Percentiles rank a stretch among this genome's conserved stretches.
Evolutionary conservation across 2,329 filamentous ascomycete genomes (phyloP).

Genomic region (Cladosporium oxysporum): DNA sequence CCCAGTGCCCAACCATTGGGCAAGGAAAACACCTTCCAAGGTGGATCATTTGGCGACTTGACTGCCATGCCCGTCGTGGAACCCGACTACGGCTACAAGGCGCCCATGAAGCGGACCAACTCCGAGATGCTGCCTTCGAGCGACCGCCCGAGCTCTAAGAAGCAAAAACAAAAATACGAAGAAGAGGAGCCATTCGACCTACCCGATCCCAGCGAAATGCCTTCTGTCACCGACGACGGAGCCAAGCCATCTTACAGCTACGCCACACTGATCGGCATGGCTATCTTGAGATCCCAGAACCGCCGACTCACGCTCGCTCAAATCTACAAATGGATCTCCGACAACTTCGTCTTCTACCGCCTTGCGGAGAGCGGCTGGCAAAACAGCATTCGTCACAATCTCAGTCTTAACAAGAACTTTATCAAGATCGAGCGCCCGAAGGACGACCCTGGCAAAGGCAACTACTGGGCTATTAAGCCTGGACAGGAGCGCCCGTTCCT

Average conservation of each 20-base stretch:
- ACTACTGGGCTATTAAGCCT: conserved; percentile 93
- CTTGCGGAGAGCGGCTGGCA: conserved; percentile 89
- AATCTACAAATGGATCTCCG: conserved; percentile 99
- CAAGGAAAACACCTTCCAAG: conserved; percentile 30
- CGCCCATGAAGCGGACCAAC: conserved; percentile 55
- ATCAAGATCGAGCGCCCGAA: conserved; percentile 94
- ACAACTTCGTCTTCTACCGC: conserved; percentile 86
- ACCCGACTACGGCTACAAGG: conserved; percentile 47
- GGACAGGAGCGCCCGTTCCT: conserved; percentile 88
- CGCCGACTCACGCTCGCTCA: conserved; percentile 85
- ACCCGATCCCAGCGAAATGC: conserved; percentile 77
- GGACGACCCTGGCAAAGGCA: conserved; percentile 95
- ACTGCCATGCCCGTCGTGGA: conserved; percentile 42
- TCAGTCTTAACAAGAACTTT: conserved; percentile 95
- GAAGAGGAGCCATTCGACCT: conserved; percentile 52
- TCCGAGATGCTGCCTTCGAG: conserved; percentile 69
- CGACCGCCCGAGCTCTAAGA: conserved; percentile 65
- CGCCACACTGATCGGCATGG: conserved; percentile 93
- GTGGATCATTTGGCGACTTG: conserved; percentile 41
- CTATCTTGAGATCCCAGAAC: conserved; percentile 82
- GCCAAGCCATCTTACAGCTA: conserved; percentile 90
- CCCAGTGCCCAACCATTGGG: conserved; percentile 19
- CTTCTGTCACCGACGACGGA: conserved; percentile 79
- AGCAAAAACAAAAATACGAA: conserved; percentile 62
- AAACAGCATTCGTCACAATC: conserved; percentile 97